Percentiles rank a stretch among this genome's conserved stretches.
Evolutionary conservation across 2,329 filamentous ascomycete genomes (phyloP).

Genomic region (Gremmenia infestans): DNA sequence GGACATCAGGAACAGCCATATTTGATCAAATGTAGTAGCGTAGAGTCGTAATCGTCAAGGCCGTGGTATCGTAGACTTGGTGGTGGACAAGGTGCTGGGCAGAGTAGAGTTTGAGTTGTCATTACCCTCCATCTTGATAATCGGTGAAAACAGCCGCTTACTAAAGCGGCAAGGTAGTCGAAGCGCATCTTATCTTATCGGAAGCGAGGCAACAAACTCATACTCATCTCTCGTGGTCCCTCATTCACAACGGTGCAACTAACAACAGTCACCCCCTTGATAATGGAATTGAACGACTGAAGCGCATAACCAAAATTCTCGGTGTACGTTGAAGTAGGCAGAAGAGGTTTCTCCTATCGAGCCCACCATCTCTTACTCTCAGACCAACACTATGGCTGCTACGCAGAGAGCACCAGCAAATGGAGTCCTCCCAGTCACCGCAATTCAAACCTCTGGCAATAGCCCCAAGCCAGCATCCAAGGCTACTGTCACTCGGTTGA

Average conservation of each 20-base stretch:
- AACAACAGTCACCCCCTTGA: not conserved
- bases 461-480: constrained; percentile 40
- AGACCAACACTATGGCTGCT: constrained; percentile 17
- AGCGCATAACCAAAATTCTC: not conserved
- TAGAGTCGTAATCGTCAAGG: not conserved
- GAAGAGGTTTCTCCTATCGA: not conserved
- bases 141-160: too few species aligned
- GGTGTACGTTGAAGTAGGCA: not conserved
- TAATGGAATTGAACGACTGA: too few species aligned
- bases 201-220: not conserved
- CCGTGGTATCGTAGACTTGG: not conserved
- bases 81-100: not conserved
- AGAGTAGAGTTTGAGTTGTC: too few species aligned
- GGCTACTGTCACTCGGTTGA: constrained; percentile 56
- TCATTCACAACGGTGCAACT: not conserved
- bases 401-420: constrained; percentile 38
- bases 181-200: not conserved
- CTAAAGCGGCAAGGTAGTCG: too few species aligned
- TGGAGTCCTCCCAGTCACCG: constrained; percentile 48
- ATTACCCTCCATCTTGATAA: too few species aligned
- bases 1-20: constrained; percentile 46
- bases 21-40: not conserved
- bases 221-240: not conserved
- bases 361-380: too few species aligned
- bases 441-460: constrained; percentile 39